Base-by-base conservation (phyloP, 2,329 filamentous ascomycete species). In the Pestalotiopsis sp. region DNA sequence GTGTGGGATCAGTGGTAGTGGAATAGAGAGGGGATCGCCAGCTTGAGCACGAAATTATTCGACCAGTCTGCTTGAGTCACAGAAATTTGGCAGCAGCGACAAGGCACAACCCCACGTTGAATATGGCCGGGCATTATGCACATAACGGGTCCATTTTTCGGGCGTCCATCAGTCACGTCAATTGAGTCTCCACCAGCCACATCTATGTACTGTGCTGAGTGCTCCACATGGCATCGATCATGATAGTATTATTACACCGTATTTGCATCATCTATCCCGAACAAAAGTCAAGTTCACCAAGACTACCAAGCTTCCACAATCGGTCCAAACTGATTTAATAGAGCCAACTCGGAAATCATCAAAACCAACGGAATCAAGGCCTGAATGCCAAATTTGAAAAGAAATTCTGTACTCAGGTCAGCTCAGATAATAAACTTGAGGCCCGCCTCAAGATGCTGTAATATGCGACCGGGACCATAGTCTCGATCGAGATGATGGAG, bases 51-150 rank as follows among this genome's bases (percentile, higher is more conserved):
- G n/a, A 52, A 52, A 36, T 25, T 52, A n/a, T 52, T 52, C 14
- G 14, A 9, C 38, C 1, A 20, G 23, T 23, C 23, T 20, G 20
- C 62, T 31, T 65, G 62, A 65, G 62, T 65, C 62, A 65, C 62
- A 65, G 62, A 65, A 65, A 65, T 65, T 65, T 65, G 62, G 62
- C 12, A 36, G 25, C 38, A 65, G 25, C 38, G 49, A 25, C 25
- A 65, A 56, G 27, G 39, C 36, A 23, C 41, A 39, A 65, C 62
- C 62, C 62, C 62, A 65, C 62, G 62, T 65, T 65, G 62, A 65
- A 65, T 65, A n/a, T 17, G 36, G 23, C 14, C 23, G 20, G 31
- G 39, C 11, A 38, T 41, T 52, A 65, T 65, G 62, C 62, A 52
- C 4, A 4, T 56, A 65, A 65, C 17, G 62, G 62, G 38, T 36